A percentile compares a stretch with the other conserved stretches of the same genome.
These are phyloP conservation scores for Saccharum spontaneum DNA, from an alignment of 176 grass and related monocot genomes.

Conservation along the genomic window DNA sequence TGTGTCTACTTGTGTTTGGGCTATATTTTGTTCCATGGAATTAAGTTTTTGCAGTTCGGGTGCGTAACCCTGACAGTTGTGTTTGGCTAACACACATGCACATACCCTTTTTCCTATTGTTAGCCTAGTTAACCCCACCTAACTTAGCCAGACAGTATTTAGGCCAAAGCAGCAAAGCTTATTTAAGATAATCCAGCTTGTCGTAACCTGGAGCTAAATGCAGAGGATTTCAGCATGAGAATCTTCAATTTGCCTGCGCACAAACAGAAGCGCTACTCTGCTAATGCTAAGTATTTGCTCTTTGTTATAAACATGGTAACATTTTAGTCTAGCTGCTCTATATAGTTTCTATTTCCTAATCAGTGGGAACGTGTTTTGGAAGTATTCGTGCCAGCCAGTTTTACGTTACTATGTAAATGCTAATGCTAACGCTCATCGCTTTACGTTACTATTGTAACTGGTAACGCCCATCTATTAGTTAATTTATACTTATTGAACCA, in stretches of 20 bases:
- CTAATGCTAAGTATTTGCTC: neutral
- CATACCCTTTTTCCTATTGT: neutral
- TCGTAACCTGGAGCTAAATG: neutral
- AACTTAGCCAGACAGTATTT: neutral
- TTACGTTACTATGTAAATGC: constrained; percentile 1
- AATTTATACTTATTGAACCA: neutral
- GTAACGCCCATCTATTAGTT: neutral
- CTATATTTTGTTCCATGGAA: constrained; percentile 6
- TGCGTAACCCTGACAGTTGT: neutral
- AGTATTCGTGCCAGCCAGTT: constrained; percentile 22
- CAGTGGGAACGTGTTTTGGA: constrained; percentile 5
- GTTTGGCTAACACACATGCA: neutral
- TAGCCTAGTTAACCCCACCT: neutral
- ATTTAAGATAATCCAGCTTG: neutral
- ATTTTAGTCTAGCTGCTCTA: neutral
- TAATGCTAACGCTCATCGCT: neutral
- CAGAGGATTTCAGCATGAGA: neutral
- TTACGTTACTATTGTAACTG: neutral
- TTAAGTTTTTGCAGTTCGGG: neutral
- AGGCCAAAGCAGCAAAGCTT: neutral
- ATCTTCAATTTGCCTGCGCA: neutral
- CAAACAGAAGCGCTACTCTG: neutral
- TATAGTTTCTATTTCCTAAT: neutral
- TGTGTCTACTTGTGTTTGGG: neutral
- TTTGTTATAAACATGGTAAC: constrained; percentile 2